Evolutionary conservation across 208 protist genomes (phyloP).

Genomic region (Leishmania martiniquensis): DNA sequence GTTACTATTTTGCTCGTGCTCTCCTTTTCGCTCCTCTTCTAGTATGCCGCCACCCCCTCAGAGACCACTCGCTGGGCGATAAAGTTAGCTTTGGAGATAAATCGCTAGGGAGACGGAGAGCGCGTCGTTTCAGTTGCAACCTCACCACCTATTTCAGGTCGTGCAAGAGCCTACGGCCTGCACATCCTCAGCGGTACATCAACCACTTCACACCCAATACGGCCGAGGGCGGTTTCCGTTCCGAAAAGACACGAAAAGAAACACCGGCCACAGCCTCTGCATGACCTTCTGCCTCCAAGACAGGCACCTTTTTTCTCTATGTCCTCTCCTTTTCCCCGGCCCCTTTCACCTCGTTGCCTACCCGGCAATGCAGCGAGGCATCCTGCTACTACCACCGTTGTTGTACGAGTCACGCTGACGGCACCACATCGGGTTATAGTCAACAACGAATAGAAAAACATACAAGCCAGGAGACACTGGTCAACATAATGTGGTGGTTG

Average conservation of each 20-base stretch:
- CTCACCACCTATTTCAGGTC: background rate
- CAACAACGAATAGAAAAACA: background rate
- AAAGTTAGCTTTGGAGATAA: background rate
- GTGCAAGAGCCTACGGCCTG: background rate
- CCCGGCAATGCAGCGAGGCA: background rate
- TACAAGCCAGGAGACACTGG: background rate
- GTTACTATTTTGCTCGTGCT: background rate
- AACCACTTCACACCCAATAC: background rate
- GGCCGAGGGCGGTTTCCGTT: background rate
- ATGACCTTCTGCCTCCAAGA: background rate
- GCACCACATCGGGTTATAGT: background rate
- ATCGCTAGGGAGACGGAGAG: background rate
- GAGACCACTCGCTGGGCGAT: background rate
- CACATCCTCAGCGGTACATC: background rate
- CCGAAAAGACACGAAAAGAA: background rate
- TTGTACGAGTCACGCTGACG: background rate
- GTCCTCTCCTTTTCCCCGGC: background rate
- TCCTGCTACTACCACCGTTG: background rate
- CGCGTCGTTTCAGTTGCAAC: background rate
- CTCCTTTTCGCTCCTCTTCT: slow-evolving; percentile 1
- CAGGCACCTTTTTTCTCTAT: background rate
- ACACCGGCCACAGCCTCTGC: background rate
- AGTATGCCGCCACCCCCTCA: background rate
- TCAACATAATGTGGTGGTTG: background rate
- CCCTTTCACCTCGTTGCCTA: background rate